Percentiles rank a stretch among this genome's conserved stretches.
These are phyloP conservation scores for Rhizopogon sp. DNA, from an alignment of 768 basidiomycete genomes.

Conservation along the genomic window DNA sequence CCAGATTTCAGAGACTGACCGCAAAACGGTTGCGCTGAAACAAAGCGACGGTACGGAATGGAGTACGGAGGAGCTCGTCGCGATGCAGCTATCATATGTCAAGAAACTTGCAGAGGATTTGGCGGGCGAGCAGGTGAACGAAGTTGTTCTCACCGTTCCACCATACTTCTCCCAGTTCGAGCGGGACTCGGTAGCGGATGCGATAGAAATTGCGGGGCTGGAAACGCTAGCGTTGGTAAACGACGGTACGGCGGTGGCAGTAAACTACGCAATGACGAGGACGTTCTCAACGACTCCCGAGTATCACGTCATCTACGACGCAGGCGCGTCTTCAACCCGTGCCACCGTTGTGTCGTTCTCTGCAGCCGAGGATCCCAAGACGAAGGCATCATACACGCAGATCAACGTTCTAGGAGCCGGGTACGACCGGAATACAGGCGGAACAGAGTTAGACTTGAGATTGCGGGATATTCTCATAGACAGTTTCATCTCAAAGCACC, in stretches of 20 bases:
- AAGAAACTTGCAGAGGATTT: slow-evolving; percentile 79
- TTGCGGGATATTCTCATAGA: slow-evolving; percentile 76
- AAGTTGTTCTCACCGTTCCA: slow-evolving; percentile 88
- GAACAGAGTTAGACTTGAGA: slow-evolving; percentile 80
- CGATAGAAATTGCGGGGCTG: slow-evolving; percentile 87
- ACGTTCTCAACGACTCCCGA: slow-evolving; percentile 68
- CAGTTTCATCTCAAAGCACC: slow-evolving; percentile 69
- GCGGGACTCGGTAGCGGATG: slow-evolving; percentile 87
- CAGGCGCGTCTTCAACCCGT: slow-evolving; percentile 78
- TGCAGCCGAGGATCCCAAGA: slow-evolving; percentile 41
- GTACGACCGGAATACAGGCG: slow-evolving; percentile 71
- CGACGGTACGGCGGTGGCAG: slow-evolving; percentile 91
- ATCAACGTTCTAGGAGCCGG: slow-evolving; percentile 80
- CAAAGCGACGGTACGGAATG: slow-evolving; percentile 65
- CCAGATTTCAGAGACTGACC: slow-evolving; percentile 46
- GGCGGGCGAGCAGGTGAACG: slow-evolving; percentile 71
- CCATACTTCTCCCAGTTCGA: slow-evolving; percentile 88
- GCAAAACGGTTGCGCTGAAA: slow-evolving; percentile 55
- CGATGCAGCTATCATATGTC: slow-evolving; percentile 90
- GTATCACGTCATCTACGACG: slow-evolving; percentile 91
- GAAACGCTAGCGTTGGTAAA: slow-evolving; percentile 80
- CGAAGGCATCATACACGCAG: slow-evolving; percentile 52
- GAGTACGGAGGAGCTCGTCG: slow-evolving; percentile 86
- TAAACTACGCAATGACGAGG: slow-evolving; percentile 98
- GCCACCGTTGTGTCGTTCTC: slow-evolving; percentile 75